These are phyloP conservation scores for Climacium dendroides DNA, from an alignment of 225 moss, liverwort and hornwort species.

Conservation along the genomic window DNA sequence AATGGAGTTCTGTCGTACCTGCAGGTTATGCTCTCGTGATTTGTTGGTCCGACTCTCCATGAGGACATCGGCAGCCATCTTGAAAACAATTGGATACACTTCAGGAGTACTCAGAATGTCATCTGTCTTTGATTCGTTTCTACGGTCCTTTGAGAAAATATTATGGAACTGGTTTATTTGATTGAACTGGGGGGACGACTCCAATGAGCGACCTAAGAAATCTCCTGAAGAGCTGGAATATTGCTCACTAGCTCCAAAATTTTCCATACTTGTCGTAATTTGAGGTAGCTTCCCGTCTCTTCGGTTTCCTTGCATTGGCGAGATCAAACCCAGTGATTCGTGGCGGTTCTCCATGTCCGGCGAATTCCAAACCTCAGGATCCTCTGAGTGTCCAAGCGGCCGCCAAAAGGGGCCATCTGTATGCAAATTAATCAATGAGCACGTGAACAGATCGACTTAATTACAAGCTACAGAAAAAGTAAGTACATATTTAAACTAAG, in stretches of 20 bases:
- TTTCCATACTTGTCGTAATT: neutral
- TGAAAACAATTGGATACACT: constrained; percentile 8
- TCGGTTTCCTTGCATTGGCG: neutral
- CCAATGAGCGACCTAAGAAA: neutral
- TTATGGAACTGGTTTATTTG: neutral
- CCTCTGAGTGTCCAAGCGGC: neutral
- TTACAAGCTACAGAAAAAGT: too few relatives aligned
- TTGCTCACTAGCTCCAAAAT: neutral
- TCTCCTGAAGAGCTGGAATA: neutral
- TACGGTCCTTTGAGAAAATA: neutral
- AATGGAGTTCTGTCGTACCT: neutral
- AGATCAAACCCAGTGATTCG: neutral
- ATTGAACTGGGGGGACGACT: neutral
- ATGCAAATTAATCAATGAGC: neutral
- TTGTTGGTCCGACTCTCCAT: neutral
- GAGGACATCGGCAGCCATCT: constrained; percentile 11
- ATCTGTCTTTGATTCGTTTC: neutral
- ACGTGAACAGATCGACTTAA: neutral
- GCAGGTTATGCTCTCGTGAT: neutral
- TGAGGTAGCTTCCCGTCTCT: neutral
- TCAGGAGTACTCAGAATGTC: neutral
- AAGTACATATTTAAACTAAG: too few relatives aligned
- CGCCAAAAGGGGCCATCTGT: constrained; percentile 16
- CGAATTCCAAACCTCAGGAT: constrained; percentile 1
- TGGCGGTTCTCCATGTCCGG: neutral